Base-by-base conservation (phyloP, 1,139 yeast genomes). In the Magnusiomyces fungicola region DNA sequence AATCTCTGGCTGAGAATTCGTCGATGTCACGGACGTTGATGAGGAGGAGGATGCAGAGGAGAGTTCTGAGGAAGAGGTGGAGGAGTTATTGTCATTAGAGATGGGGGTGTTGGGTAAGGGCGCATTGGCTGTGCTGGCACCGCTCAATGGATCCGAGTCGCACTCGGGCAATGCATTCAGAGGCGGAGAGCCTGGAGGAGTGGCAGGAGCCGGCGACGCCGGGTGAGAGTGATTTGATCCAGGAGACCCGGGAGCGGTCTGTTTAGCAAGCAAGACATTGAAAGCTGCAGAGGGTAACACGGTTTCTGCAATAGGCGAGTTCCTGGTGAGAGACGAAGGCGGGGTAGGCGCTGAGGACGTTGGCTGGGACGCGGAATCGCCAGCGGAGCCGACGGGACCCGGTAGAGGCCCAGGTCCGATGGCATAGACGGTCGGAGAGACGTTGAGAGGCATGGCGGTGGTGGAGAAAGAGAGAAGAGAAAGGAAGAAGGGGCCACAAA, bases 131-230 rank as follows among this genome's bases (percentile, higher is more conserved):
- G n/a, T n/a, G n/a, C n/a, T n/a, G n/a, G n/a, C n/a, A n/a, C n/a
- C n/a, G n/a, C n/a, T n/a, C n/a, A n/a, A n/a, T n/a, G n/a, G n/a
- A n/a, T 14, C 32, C 7, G 43, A 14, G 19, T 23, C 32, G 22
- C n/a, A n/a, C n/a, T n/a, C n/a, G n/a, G n/a, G n/a, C n/a, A n/a
- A n/a, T n/a, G n/a, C n/a, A n/a, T n/a, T n/a, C 10, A 32, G 23
- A 2, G 53, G 54, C 1, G 55, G 55, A 6, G 55, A 53, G 18
- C 54, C 55, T 3, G 55, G 55, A 9, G 55, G 55, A 12, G 55
- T 53, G 5, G 52, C 50, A 18, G 55, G 54, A 6, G 39, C 50
- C 7, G 55, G 55, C 10, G 51, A 47, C 10, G 50, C 27, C n/a
- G n/a, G n/a, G n/a, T n/a, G n/a, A n/a, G n/a, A n/a, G n/a, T n/a